These are phyloP conservation scores for Phialemoniopsis sp. DNA, from an alignment of 2,329 filamentous ascomycete species.

Conservation along the genomic window DNA sequence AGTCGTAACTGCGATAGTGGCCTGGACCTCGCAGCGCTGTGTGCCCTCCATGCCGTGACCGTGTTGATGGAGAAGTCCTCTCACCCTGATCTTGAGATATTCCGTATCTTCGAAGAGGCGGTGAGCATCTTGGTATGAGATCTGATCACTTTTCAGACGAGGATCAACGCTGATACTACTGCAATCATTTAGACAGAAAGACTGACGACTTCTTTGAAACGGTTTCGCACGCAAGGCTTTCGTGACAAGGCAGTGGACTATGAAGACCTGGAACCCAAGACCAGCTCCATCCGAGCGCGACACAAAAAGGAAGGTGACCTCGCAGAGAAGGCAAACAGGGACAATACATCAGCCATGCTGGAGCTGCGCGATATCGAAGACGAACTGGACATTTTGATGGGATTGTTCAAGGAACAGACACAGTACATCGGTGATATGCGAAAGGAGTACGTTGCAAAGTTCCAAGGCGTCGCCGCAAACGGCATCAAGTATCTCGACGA, in stretches of 20 bases:
- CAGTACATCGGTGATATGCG: constrained; percentile 44
- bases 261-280: background rate
- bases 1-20: constrained; percentile 59
- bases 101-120: constrained; percentile 63
- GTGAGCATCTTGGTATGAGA: constrained; percentile 53
- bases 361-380: constrained; percentile 63
- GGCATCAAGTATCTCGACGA: constrained; percentile 49
- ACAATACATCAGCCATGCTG: constrained; percentile 57
- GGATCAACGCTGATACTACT: too few species aligned
- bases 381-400: constrained; percentile 52
- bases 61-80: constrained; percentile 56
- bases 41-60: constrained; percentile 56
- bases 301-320: constrained; percentile 32
- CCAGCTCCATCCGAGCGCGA: constrained; percentile 32
- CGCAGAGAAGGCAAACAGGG: constrained; percentile 53
- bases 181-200: constrained; percentile 47
- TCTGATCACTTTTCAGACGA: too few species aligned
- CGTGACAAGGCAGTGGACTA: constrained; percentile 29
- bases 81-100: constrained; percentile 58
- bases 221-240: constrained; percentile 55
- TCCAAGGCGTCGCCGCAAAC: constrained; percentile 34
- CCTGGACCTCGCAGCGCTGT: constrained; percentile 56
- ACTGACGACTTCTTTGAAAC: constrained; percentile 58
- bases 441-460: constrained; percentile 34
- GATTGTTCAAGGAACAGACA: constrained; percentile 54